Evolutionary conservation across 805 yeast species (phyloP).

Genomic region (Clavispora carvajalis): DNA sequence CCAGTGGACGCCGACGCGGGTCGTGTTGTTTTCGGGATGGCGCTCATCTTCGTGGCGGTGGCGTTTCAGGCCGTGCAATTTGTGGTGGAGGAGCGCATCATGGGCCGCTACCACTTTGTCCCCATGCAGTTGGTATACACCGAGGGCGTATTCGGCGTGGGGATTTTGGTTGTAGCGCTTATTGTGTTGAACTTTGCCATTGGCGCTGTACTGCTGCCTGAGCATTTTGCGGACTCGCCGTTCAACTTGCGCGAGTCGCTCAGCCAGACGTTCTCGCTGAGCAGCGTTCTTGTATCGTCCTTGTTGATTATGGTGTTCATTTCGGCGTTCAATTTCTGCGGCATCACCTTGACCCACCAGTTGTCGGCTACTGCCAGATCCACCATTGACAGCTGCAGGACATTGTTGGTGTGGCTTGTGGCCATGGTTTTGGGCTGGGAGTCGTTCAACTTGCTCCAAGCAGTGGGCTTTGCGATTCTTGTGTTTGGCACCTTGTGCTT

Average conservation of each 20-base stretch:
- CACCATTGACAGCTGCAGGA: constrained; percentile 73
- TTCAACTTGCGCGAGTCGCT: constrained; percentile 54
- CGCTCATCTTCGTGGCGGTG: constrained; percentile 55
- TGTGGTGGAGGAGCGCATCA: constrained; percentile 69
- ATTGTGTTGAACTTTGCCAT: constrained; percentile 35
- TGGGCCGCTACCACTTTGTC: constrained; percentile 46
- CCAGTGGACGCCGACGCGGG: constrained; percentile 13
- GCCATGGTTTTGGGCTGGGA: constrained; percentile 76
- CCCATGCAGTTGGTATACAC: constrained; percentile 67
- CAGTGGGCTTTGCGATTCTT: constrained; percentile 55
- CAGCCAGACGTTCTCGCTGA: constrained; percentile 41
- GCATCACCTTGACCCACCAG: constrained; percentile 59
- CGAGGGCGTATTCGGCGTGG: constrained; percentile 66
- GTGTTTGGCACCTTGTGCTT: constrained; percentile 71
- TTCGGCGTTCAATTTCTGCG: constrained; percentile 67
- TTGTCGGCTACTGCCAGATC: constrained; percentile 74
- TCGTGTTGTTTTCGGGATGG: constrained; percentile 49
- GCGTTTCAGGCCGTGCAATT: constrained; percentile 71
- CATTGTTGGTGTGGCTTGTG: constrained; percentile 68
- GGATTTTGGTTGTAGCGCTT: constrained; percentile 42
- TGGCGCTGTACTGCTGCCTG: constrained; percentile 28
- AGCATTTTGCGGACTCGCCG: constrained; percentile 40
- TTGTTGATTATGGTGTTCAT: constrained; percentile 67
- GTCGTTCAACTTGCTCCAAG: constrained; percentile 54
- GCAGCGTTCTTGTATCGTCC: constrained; percentile 46